Evolutionary conservation across 441 rosid genomes (phyloP).

Genomic region (Populus hybrid): DNA sequence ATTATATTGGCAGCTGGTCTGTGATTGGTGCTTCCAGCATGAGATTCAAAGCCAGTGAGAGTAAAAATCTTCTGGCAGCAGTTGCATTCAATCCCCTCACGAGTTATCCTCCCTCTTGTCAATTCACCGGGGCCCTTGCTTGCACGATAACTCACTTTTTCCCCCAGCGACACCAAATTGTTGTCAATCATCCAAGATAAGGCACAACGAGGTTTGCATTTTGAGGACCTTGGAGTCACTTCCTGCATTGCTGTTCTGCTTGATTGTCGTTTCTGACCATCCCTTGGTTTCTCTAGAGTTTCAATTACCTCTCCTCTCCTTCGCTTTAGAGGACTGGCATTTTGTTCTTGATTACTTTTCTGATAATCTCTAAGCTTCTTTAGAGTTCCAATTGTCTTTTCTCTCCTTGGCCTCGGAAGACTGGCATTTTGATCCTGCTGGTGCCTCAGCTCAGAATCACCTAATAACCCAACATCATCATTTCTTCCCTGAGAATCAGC

Average conservation of each 20-base stretch:
- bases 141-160: slow-evolving; percentile 36
- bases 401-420: background rate
- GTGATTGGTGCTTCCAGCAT: slow-evolving; percentile 38
- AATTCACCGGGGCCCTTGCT: slow-evolving; percentile 23
- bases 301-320: background rate
- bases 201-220: slow-evolving; percentile 15
- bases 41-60: slow-evolving; percentile 42
- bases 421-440: background rate
- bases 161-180: slow-evolving; percentile 38
- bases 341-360: background rate
- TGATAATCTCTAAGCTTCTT: background rate
- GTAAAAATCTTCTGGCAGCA: slow-evolving; percentile 51
- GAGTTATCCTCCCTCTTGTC: slow-evolving; percentile 51
- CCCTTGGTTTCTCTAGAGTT: slow-evolving; percentile 1
- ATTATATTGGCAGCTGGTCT: slow-evolving; percentile 53
- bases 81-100: slow-evolving; percentile 55
- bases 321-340: background rate
- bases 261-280: background rate
- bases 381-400: background rate
- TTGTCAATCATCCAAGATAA: slow-evolving; percentile 43
- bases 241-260: background rate
- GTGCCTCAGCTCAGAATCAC: background rate
- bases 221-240: background rate
- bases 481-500: background rate
- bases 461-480: background rate